Conservation (phyloP, 441 rosid species). For the Metrosideros polymorpha region DNA sequence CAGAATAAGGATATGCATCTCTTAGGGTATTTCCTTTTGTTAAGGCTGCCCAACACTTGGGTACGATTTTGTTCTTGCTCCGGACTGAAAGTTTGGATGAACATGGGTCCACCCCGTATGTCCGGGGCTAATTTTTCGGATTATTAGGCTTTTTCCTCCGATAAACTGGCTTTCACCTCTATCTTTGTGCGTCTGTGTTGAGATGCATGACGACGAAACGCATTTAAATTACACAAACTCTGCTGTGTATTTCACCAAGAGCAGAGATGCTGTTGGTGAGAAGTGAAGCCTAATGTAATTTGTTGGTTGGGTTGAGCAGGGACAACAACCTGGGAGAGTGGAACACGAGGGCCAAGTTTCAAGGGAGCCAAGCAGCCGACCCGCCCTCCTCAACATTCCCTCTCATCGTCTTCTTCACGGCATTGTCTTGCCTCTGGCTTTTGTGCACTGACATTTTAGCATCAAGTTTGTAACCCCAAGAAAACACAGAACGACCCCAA, state of each 20-base stretch:
- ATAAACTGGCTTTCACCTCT: not conserved
- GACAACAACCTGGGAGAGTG: slow-evolving; percentile 78
- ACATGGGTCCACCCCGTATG: not conserved
- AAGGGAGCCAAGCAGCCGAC: slow-evolving; percentile 15
- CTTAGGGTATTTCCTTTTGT: not conserved
- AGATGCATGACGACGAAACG: too few species aligned
- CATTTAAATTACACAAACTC: too few species aligned
- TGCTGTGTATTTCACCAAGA: not conserved
- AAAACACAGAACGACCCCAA: not conserved
- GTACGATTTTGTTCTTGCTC: not conserved
- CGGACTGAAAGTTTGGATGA: not conserved
- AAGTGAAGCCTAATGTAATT: not conserved
- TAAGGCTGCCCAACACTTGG: not conserved
- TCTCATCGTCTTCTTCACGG: slow-evolving; percentile 9
- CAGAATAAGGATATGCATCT: not conserved
- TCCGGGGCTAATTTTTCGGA: not conserved
- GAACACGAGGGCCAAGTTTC: slow-evolving; percentile 29
- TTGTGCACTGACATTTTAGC: not conserved
- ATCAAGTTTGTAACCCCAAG: not conserved
- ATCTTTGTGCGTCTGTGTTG: too few species aligned
- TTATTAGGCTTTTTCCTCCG: not conserved
- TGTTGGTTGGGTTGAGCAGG: slow-evolving; percentile 20
- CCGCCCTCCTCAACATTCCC: slow-evolving; percentile 1
- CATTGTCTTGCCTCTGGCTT: slow-evolving; percentile 14
- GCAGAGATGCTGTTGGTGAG: not conserved